Evolutionary conservation across 2,329 filamentous ascomycete species (phyloP), one percentile per base, ranked within the genome.

Genomic region (Pseudogymnoascus sp.): DNA sequence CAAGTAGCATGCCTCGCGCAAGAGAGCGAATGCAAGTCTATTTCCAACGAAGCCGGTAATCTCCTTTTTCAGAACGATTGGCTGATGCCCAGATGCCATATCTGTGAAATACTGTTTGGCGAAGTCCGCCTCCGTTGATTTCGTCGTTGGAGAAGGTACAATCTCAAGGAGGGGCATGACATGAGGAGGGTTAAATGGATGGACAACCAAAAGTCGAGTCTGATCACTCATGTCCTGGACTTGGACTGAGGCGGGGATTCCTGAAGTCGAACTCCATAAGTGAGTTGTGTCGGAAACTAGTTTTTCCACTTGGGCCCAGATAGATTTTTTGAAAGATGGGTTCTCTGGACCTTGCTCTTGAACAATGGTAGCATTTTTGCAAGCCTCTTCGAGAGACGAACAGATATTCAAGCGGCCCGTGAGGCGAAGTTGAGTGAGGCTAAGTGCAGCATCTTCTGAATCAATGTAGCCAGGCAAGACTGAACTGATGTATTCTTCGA

Each of bases 131-230:
- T 75, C 71, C 1, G 70, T 67, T 0, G 69, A 37, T 0, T 69
- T 68, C 0, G 79, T 84, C 30, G 64, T 62, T 4, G 75, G 76
- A 1, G 74, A 76, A 0, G 81, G 80, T 0, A 85, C 82, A 33
- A 85, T 73, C 68, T 86, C 82, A 2, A 85, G 70, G 1, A 86
- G 67, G 0, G 83, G 83, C 80, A 85, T 84, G 60, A 85, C 76
- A 64, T 85, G 81, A 1, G 82, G 83, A 20, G 80, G 83, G 60
- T 85, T 85, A 69, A 82, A 86, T 0, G 83, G 82, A 68, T 85
- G 83, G 3, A 83, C 81, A 1, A 85, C 78, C 0, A 85, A 64
- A 2, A 86, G 68, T 1, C 81, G 71, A n/a, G 68, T 37, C 63
- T 18, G 30, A 25, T 66, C 68, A 58, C 71, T 69, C 76, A 80